A percentile compares a stretch with the other conserved stretches of the same genome.
Evolutionary conservation across 2,329 filamentous ascomycete genomes (phyloP).

Genomic region (Aphanocladium album): DNA sequence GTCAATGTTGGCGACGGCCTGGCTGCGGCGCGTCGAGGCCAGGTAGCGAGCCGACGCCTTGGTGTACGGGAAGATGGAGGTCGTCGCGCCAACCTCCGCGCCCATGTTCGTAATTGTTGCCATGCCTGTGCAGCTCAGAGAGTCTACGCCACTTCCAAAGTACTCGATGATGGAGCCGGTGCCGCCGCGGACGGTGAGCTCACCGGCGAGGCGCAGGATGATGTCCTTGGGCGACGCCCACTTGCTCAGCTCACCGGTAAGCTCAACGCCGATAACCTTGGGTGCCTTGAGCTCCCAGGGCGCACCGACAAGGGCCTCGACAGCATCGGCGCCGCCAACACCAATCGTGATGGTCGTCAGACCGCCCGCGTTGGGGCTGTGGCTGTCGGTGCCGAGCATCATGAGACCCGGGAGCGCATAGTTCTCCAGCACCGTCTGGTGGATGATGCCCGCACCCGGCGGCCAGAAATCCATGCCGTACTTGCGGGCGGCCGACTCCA

Average conservation of each 20-base stretch:
- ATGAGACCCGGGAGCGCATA: constrained; percentile 95
- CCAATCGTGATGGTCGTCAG: constrained; percentile 92
- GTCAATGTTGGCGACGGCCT: constrained; percentile 63
- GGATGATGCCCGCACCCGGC: constrained; percentile 89
- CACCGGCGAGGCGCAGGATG: constrained; percentile 82
- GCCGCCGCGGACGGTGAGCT: constrained; percentile 86
- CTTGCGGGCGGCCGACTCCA: constrained; percentile 85
- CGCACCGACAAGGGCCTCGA: constrained; percentile 91
- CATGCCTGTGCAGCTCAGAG: constrained; percentile 89
- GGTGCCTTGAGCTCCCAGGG: constrained; percentile 98
- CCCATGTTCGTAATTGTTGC: constrained; percentile 84
- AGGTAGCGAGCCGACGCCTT: constrained; percentile 80
- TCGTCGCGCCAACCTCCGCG: constrained; percentile 89
- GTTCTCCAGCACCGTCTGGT: constrained; percentile 97
- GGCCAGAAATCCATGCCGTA: constrained; percentile 97
- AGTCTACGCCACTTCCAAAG: constrained; percentile 76
- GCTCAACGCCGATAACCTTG: constrained; percentile 77
- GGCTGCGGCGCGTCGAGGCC: constrained; percentile 62
- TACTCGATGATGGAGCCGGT: constrained; percentile 96
- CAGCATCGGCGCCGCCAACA: constrained; percentile 93
- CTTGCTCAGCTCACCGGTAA: constrained; percentile 77
- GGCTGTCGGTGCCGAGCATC: constrained; percentile 98
- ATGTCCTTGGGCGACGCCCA: constrained; percentile 97
- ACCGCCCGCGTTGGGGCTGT: constrained; percentile 96
- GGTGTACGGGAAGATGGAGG: constrained; percentile 91